Percentiles rank a stretch among this genome's conserved stretches.
Conservation (phyloP, 2,329 filamentous ascomycete genomes). For the Pseudogymnoascus sp. region DNA sequence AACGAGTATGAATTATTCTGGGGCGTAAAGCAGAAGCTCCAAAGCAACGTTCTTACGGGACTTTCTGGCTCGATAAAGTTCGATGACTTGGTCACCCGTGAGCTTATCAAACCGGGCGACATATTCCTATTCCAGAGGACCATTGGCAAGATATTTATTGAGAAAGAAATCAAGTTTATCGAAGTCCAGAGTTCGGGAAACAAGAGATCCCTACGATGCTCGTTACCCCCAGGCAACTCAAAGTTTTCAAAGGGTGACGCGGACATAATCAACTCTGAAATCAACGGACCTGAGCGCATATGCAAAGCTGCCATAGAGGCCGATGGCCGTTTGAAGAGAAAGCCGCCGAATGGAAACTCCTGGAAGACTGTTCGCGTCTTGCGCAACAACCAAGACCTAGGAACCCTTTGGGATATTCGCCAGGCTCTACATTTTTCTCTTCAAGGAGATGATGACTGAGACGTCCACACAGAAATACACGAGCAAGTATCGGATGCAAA, state of each 20-base stretch:
- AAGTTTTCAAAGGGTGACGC: conserved; percentile 3
- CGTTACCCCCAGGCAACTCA: not conserved
- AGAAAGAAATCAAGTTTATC: conserved; percentile 10
- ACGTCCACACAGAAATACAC: conserved; percentile 4
- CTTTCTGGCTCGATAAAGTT: not conserved
- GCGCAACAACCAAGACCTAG: conserved; percentile 9
- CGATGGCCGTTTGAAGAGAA: not conserved
- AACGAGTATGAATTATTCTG: conserved; percentile 38
- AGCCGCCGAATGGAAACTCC: conserved; percentile 9
- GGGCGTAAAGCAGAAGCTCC: conserved; percentile 10
- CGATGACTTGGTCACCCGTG: conserved; percentile 3
- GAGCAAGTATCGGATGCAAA: not conserved
- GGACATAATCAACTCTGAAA: conserved; percentile 6
- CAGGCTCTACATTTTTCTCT: conserved; percentile 10
- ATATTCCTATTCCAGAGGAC: conserved; percentile 7
- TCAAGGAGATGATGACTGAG: conserved; percentile 9
- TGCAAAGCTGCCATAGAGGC: not conserved
- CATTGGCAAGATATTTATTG: not conserved
- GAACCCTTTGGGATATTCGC: conserved; percentile 14
- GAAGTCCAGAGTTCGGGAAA: not conserved
- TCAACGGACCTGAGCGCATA: conserved; percentile 8
- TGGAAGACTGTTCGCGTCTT: conserved; percentile 10
- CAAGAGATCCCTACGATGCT: not conserved
- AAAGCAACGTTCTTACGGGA: conserved; percentile 1
- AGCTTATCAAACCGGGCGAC: conserved; percentile 5